These are phyloP conservation scores for Spiraea crenata DNA, from an alignment of 331 rosid species.

Conservation along the genomic window DNA sequence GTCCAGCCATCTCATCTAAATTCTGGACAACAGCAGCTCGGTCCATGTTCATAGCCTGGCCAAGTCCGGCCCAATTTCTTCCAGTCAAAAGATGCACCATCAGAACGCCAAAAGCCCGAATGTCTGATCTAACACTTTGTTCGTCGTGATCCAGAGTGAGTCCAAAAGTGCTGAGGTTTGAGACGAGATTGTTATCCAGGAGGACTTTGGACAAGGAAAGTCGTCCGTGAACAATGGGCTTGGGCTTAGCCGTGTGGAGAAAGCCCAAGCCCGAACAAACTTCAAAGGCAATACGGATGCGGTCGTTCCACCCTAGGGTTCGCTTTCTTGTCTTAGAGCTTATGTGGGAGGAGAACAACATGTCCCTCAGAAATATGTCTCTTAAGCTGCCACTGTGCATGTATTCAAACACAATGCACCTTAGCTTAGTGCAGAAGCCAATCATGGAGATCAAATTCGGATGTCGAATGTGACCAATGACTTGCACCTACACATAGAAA, in stretches of 20 bases:
- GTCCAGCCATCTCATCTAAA: slow-evolving; percentile 64
- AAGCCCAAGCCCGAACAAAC: slow-evolving; percentile 65
- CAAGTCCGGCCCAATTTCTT: slow-evolving; percentile 59
- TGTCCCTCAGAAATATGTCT: slow-evolving; percentile 60
- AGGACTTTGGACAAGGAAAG: slow-evolving; percentile 52
- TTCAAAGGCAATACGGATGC: slow-evolving; percentile 55
- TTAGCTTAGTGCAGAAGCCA: slow-evolving; percentile 65
- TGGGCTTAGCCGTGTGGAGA: slow-evolving; percentile 45
- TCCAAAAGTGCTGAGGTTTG: slow-evolving; percentile 61
- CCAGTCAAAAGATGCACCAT: slow-evolving; percentile 59
- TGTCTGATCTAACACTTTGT: slow-evolving; percentile 33
- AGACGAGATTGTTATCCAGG: slow-evolving; percentile 66
- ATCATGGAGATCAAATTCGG: slow-evolving; percentile 66
- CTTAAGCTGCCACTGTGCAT: slow-evolving; percentile 76
- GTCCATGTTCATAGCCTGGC: slow-evolving; percentile 46
- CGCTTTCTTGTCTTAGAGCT: slow-evolving; percentile 42
- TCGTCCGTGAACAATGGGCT: slow-evolving; percentile 52
- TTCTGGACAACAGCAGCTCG: slow-evolving; percentile 34
- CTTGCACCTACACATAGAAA: slow-evolving; percentile 46
- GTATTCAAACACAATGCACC: slow-evolving; percentile 65
- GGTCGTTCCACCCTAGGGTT: slow-evolving; percentile 66
- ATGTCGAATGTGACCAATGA: slow-evolving; percentile 55
- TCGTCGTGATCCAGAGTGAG: slow-evolving; percentile 22
- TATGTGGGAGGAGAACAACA: slow-evolving; percentile 38
- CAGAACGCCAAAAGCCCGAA: slow-evolving; percentile 52